These are phyloP conservation scores for Circinella minor DNA, from an alignment of 371 early-diverging fungal species.

Conservation along the genomic window DNA sequence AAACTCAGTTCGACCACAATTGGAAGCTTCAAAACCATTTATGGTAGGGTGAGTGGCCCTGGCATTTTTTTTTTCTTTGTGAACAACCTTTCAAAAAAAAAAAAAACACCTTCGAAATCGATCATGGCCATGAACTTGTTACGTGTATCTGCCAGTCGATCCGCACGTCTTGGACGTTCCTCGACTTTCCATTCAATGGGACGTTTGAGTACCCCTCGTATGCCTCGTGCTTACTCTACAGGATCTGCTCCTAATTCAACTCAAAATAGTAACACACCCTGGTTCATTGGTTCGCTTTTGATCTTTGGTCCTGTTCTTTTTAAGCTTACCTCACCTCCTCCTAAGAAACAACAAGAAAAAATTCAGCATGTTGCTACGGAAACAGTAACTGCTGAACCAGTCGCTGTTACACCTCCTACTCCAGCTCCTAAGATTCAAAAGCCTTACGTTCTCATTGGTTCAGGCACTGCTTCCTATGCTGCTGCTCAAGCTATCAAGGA, in stretches of 20 bases:
- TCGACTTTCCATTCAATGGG: constrained; percentile 1
- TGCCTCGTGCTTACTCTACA: constrained; percentile 17
- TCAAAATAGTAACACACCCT: constrained; percentile 44
- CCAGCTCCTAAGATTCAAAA: constrained; percentile 34
- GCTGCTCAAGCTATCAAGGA: constrained; percentile 75
- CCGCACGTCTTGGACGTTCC: constrained; percentile 18
- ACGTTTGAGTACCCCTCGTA: neutral
- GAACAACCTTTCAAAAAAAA: neutral
- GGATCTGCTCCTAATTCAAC: neutral
- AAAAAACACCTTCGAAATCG: constrained; percentile 1
- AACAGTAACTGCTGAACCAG: neutral
- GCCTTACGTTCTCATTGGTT: constrained; percentile 65
- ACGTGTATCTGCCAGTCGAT: constrained; percentile 23
- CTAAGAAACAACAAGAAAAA: constrained; percentile 45
- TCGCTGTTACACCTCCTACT: constrained; percentile 9
- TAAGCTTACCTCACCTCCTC: constrained; percentile 64
- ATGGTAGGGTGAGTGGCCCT: neutral
- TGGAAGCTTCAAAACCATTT: no score
- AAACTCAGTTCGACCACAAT: no score
- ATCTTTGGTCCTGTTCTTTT: constrained; percentile 66
- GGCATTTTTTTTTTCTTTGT: neutral
- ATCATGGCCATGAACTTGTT: constrained; percentile 26
- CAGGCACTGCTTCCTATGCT: constrained; percentile 71
- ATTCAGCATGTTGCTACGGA: constrained; percentile 12
- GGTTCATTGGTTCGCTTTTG: constrained; percentile 63